These are phyloP conservation scores for Venturia aucupariae DNA, from an alignment of 2,329 filamentous ascomycete species.

Conservation along the genomic window DNA sequence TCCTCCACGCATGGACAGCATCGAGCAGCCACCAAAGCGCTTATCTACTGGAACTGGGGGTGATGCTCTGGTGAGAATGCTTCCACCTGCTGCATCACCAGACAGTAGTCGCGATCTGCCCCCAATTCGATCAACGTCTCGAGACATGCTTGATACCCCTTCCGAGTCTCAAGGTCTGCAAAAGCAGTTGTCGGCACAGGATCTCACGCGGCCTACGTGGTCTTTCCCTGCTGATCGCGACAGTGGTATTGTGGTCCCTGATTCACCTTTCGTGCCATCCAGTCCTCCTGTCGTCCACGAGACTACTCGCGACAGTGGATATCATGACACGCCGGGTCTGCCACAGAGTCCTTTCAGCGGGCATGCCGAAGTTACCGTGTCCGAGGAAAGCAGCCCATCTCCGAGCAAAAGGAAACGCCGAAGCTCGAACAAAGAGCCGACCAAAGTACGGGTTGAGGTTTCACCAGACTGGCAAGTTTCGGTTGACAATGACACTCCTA, in stretches of 20 bases:
- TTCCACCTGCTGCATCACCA: conserved; percentile 1
- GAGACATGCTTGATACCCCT: conserved; percentile 7
- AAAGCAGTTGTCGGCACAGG: conserved; percentile 11
- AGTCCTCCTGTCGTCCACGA: conserved; percentile 19
- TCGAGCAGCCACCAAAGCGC: conserved; percentile 7
- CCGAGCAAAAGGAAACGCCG: not conserved
- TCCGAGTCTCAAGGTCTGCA: not conserved
- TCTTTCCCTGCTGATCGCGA: conserved; percentile 34
- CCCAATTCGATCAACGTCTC: not conserved
- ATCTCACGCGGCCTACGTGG: conserved; percentile 24
- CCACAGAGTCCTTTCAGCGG: not conserved
- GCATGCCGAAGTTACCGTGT: not conserved
- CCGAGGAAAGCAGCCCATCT: conserved; percentile 1
- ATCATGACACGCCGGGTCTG: conserved; percentile 25
- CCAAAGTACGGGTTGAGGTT: conserved; percentile 18
- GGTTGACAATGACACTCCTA: not conserved
- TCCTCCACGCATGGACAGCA: conserved; percentile 22
- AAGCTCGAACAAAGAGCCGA: conserved; percentile 12
- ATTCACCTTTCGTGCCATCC: conserved; percentile 29
- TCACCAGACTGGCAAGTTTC: conserved; percentile 18
- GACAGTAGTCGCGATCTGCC: not conserved
- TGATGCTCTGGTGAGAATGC: not conserved
- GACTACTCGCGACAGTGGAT: conserved; percentile 34
- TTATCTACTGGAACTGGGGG: not conserved
- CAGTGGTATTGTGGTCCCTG: conserved; percentile 36